These are phyloP conservation scores for Jatropha curcas DNA, from an alignment of 345 rosid species.

Conservation along the genomic window DNA sequence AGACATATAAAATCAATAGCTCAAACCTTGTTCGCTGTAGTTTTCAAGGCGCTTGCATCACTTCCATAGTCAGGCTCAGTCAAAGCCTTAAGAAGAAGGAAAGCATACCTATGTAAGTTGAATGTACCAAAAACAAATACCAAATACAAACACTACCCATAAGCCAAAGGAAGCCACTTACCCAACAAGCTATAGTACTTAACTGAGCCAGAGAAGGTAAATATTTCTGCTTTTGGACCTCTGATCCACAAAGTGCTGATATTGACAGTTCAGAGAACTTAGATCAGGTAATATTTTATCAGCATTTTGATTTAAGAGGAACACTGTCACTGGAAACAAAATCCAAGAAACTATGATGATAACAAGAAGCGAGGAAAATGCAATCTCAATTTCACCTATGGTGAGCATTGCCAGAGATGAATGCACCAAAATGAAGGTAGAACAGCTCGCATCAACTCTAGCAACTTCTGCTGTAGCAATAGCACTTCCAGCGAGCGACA, in stretches of 20 bases:
- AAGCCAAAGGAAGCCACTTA: slow-evolving; percentile 35
- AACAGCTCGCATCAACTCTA: slow-evolving; percentile 96
- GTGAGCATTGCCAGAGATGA: slow-evolving; percentile 92
- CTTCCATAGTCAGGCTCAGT: slow-evolving; percentile 97
- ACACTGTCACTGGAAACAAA: not conserved
- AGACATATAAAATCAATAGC: slow-evolving; percentile 12
- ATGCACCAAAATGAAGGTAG: slow-evolving; percentile 86
- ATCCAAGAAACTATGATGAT: not conserved
- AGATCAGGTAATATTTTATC: slow-evolving; percentile 13
- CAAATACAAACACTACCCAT: not conserved
- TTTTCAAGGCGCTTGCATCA: slow-evolving; percentile 80
- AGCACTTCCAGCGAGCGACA: slow-evolving; percentile 72
- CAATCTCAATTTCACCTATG: slow-evolving; percentile 60
- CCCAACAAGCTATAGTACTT: slow-evolving; percentile 81
- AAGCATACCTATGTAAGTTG: slow-evolving; percentile 21
- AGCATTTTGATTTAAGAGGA: not conserved
- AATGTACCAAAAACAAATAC: not conserved
- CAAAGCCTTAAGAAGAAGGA: slow-evolving; percentile 57
- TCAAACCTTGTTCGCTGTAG: slow-evolving; percentile 83
- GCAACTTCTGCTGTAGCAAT: slow-evolving; percentile 71
- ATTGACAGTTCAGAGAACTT: slow-evolving; percentile 34
- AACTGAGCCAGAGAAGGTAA: slow-evolving; percentile 82
- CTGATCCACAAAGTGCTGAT: slow-evolving; percentile 89
- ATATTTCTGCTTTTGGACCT: slow-evolving; percentile 79
- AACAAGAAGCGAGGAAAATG: not conserved